Base-by-base conservation (phyloP, 257 asterid genomes). In the Fraxinus quadrangulata region DNA sequence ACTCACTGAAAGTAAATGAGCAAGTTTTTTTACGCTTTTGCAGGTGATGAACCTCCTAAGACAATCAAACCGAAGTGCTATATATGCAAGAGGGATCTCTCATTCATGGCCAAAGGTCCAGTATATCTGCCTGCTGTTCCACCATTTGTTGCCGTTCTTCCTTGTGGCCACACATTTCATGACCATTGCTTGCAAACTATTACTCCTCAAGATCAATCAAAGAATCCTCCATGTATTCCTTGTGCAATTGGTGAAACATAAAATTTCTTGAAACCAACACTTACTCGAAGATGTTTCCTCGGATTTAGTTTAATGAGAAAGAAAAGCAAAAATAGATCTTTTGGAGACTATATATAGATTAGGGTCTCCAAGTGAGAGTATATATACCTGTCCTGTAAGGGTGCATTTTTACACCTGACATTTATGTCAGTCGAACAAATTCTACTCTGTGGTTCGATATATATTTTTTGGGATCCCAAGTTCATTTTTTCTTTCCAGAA, bases 131-230 rank as follows among this genome's bases (percentile, higher is more conserved):
- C 97, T 30, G 37, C 74, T 24, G 67, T 65, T 77, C 88, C 84
- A 17, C 97, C 93, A 14, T 72, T 87, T 1, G 87, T 82, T 66
- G 98, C 97, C 30, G 86, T 93, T 87, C 92, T 92, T 79, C 86
- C 97, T 6, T 93, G 98, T 30, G 94, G 97, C 74, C 98, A 93
- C 77, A 86, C 88, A 28, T 93, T 93, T 88, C 98, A 93, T 67
- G 97, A 90, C 74, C 85, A 84, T 63, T 93, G 98, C 89, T 84
- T 93, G 90, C 87, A 90, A 67, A 40, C 6, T n/a, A 92, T 93
- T 88, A 93, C 96, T 31, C 93, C 98, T 1, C 36, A 77, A 76
- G 93, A 86, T 72, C 92, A 87, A 70, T 68, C 61, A 9, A 83
- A 82, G 26, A 69, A 74, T 72, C 98, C 97, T 71, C 94, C 96